Evolutionary conservation across 1,284 basidiomycete genomes (phyloP), one percentile per base, ranked within the genome.

Genomic region (Puccinia triticina): DNA sequence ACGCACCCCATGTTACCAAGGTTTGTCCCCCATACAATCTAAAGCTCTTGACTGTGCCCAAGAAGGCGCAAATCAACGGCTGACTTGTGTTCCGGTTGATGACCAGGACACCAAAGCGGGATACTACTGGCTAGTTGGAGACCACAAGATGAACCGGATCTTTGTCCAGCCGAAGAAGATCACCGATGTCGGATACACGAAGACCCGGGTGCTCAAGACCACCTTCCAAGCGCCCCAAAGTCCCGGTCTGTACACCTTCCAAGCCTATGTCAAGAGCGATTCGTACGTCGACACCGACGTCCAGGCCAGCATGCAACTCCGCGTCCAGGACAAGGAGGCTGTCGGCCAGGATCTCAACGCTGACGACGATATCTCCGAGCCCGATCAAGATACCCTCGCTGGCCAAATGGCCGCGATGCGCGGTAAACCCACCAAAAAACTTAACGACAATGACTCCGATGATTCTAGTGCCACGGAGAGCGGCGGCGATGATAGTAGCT

Each of bases 351-450:
- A 92, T 81, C 55, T 32, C 16, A 74, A 74, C 12, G 89, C 88
- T 21, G 95, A 96, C 73, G 95, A 96, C 86, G 94, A 96, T 83
- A 98, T 98, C 84, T 96, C 94, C 0, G 95, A 97, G 79, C 95
- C 95, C 0, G 96, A 98, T 72, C 95, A 98, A 88, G 96, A 97
- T 87, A 91, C 92, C 34, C 89, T 99, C 67, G 97, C 96, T 2
- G 97, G 97, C 3, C 97, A 99, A 89, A 98, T 99, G 95, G 96
- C 96, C 2, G 91, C 92, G 74, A 96, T 99, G 94, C 92, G 94
- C 77, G 97, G 97, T 5, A 93, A 92, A 21, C 87, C 91, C 88
- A 88, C 61, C 86, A 86, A 40, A 88, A 18, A 46, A 59, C 89
- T 37, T 90, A 89, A 18, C 0, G 74, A 69, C 14, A 83, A 83